These are phyloP conservation scores for Trifolium pratense DNA, from an alignment of 306 rosid genomes.

Conservation along the genomic window DNA sequence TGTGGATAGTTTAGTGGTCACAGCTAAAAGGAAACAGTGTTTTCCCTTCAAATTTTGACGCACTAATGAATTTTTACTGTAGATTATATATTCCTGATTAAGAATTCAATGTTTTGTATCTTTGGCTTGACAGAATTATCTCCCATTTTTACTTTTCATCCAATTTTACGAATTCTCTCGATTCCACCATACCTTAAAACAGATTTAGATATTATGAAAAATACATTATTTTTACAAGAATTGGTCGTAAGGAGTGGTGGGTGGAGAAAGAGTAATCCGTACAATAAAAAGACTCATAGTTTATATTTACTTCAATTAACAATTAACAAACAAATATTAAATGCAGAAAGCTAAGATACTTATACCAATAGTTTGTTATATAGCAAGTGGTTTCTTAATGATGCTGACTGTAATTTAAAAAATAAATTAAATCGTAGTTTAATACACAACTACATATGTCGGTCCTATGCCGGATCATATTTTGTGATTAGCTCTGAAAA, in stretches of 20 bases:
- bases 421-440: not conserved
- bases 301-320: not conserved
- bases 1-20: constrained; percentile 13
- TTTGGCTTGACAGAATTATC: not conserved
- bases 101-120: constrained; percentile 23
- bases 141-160: too few species aligned
- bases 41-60: constrained; percentile 20
- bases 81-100: constrained; percentile 20
- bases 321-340: not conserved
- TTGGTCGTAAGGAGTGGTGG: not conserved
- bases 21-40: constrained; percentile 1
- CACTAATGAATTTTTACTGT: not conserved
- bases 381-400: constrained; percentile 32
- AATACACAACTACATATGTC: not conserved
- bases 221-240: not conserved
- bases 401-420: constrained; percentile 31
- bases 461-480: constrained; percentile 18
- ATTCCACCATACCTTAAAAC: not conserved
- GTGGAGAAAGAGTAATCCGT: not conserved
- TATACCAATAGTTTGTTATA: not conserved
- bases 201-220: not conserved
- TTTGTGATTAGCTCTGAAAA: constrained; percentile 35
- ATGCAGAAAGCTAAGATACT: not conserved
- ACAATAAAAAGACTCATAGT: not conserved
- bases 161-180: too few species aligned